Conservation (phyloP, 2,329 filamentous ascomycete genomes). For the Xylariaceae sp. region DNA sequence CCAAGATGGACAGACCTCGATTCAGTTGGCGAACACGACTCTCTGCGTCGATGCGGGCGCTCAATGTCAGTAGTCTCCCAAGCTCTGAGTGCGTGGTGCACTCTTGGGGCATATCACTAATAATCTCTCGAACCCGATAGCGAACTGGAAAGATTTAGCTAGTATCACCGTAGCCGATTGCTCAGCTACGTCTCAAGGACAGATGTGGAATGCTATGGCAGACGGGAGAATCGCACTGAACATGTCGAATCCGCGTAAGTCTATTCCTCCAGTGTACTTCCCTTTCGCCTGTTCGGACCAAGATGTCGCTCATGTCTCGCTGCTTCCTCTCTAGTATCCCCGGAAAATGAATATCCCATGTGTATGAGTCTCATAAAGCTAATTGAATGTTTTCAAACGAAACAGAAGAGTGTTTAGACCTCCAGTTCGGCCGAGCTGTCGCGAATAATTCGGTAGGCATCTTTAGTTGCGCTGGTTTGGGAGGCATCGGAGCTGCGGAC, state of each 20-base stretch:
- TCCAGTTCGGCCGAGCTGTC: conserved; percentile 39
- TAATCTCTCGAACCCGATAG: conserved; percentile 17
- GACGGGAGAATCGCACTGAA: conserved; percentile 38
- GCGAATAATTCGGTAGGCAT: conserved; percentile 39
- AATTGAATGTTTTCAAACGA: conserved; percentile 6
- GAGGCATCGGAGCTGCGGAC: conserved; percentile 36
- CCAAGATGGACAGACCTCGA: conserved; percentile 32
- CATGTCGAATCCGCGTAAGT: conserved; percentile 33
- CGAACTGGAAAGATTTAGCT: conserved; percentile 40
- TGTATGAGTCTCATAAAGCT: background rate
- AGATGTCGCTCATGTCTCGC: too few species aligned
- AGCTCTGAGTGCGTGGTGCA: background rate
- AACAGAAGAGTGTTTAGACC: conserved; percentile 39
- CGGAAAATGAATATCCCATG: background rate
- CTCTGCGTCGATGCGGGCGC: conserved; percentile 40
- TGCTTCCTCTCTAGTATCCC: too few species aligned
- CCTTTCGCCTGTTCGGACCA: too few species aligned
- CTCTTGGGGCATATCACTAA: conserved; percentile 2
- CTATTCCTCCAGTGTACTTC: too few species aligned
- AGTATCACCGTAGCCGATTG: conserved; percentile 33
- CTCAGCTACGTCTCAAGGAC: conserved; percentile 29
- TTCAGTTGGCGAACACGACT: conserved; percentile 36
- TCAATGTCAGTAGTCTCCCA: conserved; percentile 21
- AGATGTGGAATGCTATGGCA: conserved; percentile 36
- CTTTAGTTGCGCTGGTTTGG: conserved; percentile 37